A percentile compares a stretch with the other conserved stretches of the same genome.
These are phyloP conservation scores for Suillus subalutaceus DNA, from an alignment of 768 basidiomycete species.

Conservation along the genomic window DNA sequence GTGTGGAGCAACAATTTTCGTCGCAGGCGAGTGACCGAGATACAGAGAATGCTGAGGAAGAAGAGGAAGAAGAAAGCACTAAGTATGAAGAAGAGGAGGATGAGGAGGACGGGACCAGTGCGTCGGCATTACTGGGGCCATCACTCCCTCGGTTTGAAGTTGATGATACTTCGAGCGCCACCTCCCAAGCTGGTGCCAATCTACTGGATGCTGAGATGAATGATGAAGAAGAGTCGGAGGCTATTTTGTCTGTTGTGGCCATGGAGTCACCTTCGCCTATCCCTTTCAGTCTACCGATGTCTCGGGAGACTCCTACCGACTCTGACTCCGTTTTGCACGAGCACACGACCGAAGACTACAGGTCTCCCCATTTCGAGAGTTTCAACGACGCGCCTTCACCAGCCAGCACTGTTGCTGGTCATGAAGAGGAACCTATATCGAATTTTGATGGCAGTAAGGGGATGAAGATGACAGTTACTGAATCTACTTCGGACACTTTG, in stretches of 20 bases:
- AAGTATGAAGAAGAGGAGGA: conserved; percentile 13
- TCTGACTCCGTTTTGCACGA: conserved; percentile 1
- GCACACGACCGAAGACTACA: conserved; percentile 8
- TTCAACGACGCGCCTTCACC: conserved; percentile 5
- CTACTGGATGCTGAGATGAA: neutral
- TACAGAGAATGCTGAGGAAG: conserved; percentile 10
- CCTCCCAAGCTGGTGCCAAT: conserved; percentile 3
- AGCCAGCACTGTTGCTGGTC: conserved; percentile 2
- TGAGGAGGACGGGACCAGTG: conserved; percentile 33
- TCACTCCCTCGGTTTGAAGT: conserved; percentile 15
- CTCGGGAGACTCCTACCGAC: conserved; percentile 5
- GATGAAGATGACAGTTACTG: too few species aligned
- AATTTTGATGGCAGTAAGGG: neutral
- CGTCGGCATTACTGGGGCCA: conserved; percentile 29
- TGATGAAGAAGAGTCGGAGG: conserved; percentile 4
- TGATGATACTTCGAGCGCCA: conserved; percentile 7
- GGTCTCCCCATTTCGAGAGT: conserved; percentile 8
- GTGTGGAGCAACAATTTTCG: neutral
- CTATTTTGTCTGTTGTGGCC: neutral
- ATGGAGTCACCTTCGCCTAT: neutral
- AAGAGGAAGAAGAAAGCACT: conserved; percentile 4
- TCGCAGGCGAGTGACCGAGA: conserved; percentile 8
- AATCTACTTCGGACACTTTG: neutral
- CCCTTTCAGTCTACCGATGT: neutral
- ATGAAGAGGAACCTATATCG: neutral